These are phyloP conservation scores for Linnemannia exigua DNA, from an alignment of 192 early-diverging fungal genomes.

Conservation along the genomic window DNA sequence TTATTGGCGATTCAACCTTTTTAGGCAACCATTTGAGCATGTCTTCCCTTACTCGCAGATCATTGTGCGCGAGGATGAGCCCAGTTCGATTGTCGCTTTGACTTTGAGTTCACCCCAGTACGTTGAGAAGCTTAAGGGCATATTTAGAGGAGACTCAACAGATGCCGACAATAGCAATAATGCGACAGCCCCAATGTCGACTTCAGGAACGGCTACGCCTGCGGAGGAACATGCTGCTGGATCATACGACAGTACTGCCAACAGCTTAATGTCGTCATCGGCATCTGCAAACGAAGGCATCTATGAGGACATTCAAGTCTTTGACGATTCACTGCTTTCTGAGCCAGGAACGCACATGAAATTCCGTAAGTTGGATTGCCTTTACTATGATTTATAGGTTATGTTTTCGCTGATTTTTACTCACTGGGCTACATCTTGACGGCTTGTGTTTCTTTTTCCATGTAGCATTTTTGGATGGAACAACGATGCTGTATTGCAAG, in stretches of 20 bases:
- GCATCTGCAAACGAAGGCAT: conserved; percentile 28
- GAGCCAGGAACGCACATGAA: conserved; percentile 83
- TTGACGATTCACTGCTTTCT: conserved; percentile 75
- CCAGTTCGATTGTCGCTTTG: conserved; percentile 93
- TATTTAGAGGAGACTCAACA: conserved; percentile 23
- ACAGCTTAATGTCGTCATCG: background rate
- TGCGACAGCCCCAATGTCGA: conserved; percentile 41
- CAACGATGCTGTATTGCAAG: conserved; percentile 87
- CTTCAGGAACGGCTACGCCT: conserved; percentile 37
- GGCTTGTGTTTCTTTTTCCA: background rate
- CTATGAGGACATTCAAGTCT: conserved; percentile 57
- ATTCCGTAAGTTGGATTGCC: conserved; percentile 70
- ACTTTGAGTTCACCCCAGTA: conserved; percentile 84
- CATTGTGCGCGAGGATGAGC: conserved; percentile 92
- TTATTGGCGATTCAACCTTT: conserved; percentile 3
- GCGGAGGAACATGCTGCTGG: conserved; percentile 32
- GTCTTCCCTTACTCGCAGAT: conserved; percentile 89
- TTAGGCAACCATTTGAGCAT: conserved; percentile 82
- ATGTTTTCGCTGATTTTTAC: background rate
- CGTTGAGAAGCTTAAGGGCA: conserved; percentile 70
- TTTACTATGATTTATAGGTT: background rate
- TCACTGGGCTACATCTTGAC: background rate
- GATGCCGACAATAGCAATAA: conserved; percentile 46
- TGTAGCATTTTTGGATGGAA: conserved; percentile 80
- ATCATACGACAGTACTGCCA: conserved; percentile 33